These are phyloP conservation scores for Solanum pennellii DNA, from an alignment of 257 asterid species.

Conservation along the genomic window DNA sequence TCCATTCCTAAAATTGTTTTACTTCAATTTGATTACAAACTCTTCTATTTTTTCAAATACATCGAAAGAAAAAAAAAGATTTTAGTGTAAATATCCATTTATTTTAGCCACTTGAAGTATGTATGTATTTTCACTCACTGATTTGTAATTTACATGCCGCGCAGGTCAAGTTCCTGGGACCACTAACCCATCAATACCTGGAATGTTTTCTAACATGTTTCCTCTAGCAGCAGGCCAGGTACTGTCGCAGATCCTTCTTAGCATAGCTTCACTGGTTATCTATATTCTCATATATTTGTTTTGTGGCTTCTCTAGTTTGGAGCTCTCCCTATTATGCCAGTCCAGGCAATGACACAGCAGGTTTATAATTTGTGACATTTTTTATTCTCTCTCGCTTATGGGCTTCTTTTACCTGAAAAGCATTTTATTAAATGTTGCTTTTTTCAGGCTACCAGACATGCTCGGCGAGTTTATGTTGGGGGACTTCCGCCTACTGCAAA, in stretches of 20 bases:
- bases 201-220: constrained; percentile 73
- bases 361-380: constrained; percentile 16
- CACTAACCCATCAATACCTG: constrained; percentile 55
- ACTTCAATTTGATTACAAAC: not conserved
- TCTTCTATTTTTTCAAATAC: not conserved
- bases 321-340: constrained; percentile 65
- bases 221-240: constrained; percentile 80
- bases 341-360: constrained; percentile 99
- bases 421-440: constrained; percentile 5
- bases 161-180: constrained; percentile 83
- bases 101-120: not conserved
- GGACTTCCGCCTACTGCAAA: constrained; percentile 93
- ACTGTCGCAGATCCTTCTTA: not conserved
- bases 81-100: not conserved
- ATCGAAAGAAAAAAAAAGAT: not conserved
- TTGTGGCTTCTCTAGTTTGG: constrained; percentile 40
- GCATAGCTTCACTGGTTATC: not conserved
- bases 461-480: constrained; percentile 95
- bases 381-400: not conserved
- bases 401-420: not conserved
- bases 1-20: not conserved
- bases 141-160: constrained; percentile 12
- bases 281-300: not conserved
- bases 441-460: constrained; percentile 90
- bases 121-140: not conserved